phyloP scores from a whole-genome alignment of 176 grass and related monocot species.

The Hordeum marinum region DNA sequence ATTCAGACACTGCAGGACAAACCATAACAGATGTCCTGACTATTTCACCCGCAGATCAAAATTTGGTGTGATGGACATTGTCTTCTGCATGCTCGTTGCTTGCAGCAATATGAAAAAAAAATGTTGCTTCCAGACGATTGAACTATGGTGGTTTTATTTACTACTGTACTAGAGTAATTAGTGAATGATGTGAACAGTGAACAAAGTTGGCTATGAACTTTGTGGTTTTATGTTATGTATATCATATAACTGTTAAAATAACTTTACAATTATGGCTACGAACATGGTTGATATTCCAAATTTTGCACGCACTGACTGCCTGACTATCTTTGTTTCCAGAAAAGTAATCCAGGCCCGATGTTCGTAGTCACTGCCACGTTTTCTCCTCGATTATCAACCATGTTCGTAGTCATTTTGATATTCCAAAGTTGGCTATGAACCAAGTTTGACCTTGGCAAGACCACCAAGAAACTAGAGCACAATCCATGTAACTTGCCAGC shows the following conservation, averaged over 20 bases:
- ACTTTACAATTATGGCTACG: neutral
- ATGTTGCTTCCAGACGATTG: slow-evolving; percentile 2
- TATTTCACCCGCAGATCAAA: slow-evolving; percentile 14
- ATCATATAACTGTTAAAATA: slow-evolving; percentile 8
- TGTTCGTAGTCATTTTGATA: too few species aligned
- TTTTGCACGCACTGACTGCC: neutral
- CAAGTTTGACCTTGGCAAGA: too few species aligned
- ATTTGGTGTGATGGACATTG: neutral
- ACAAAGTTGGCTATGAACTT: neutral
- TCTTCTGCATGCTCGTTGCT: slow-evolving; percentile 22
- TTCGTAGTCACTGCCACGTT: too few species aligned
- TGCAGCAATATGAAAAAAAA: slow-evolving; percentile 3
- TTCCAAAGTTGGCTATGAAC: too few species aligned
- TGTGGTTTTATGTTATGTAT: slow-evolving; percentile 25
- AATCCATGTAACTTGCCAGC: too few species aligned
- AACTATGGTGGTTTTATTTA: slow-evolving; percentile 23
- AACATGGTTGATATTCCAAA: neutral
- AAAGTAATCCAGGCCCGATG: neutral
- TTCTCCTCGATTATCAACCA: too few species aligned
- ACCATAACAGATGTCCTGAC: slow-evolving; percentile 1
- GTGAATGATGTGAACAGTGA: slow-evolving; percentile 22
- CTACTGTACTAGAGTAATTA: neutral
- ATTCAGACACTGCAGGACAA: neutral
- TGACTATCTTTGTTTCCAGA: neutral
- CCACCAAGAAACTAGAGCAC: too few species aligned